Evolutionary conservation across 176 grass and related monocot genomes (phyloP), one percentile per base, ranked within the genome.

Genomic region (Aegilops tauschii): DNA sequence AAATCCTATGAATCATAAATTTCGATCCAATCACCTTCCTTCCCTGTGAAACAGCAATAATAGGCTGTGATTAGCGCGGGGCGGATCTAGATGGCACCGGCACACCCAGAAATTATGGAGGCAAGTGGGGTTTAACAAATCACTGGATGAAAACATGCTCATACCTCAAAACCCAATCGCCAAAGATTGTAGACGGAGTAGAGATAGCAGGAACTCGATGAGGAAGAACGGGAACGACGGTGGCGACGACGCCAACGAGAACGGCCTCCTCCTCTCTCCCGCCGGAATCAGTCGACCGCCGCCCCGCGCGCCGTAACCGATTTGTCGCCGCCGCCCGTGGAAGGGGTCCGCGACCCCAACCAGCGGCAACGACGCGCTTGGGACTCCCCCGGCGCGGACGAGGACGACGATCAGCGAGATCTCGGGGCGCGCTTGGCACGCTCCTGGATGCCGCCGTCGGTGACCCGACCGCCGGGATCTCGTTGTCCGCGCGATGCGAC

Each of bases 31-130:
- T 16, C 54, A 52, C 82, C 31, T 79, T 84, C 17, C 44, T 87
- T 89, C 32, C 80, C 89, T 91, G 77, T 25, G 80, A 50, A 31
- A 82, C 35, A 12, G 12, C 30, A 78, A 10, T 49, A 30, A 73
- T 30, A 63, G n/a, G 44, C 76, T 82, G 78, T 27, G 61, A 64
- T 18, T 70, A 71, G 17, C 27, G 54, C 66, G 54, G 54, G 54
- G 54, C 54, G 7, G 54, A 59, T 59, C 54, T 59, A 59, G 54
- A 59, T 59, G 54, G 54, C 16, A 54, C 16, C 0, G 12, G 16
- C 54, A 59, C 54, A 59, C 18, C 54, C 17, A 59, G 0, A 59
- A 59, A 59, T 59, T 59, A 23, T 29, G 42, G 12, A 18, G 72
- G 44, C 0, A 3, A 76, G 72, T 44, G 72, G 72, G 25, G 44